phyloP scores from a whole-genome alignment of 345 rosid species.

The Dovyalis caffra region DNA sequence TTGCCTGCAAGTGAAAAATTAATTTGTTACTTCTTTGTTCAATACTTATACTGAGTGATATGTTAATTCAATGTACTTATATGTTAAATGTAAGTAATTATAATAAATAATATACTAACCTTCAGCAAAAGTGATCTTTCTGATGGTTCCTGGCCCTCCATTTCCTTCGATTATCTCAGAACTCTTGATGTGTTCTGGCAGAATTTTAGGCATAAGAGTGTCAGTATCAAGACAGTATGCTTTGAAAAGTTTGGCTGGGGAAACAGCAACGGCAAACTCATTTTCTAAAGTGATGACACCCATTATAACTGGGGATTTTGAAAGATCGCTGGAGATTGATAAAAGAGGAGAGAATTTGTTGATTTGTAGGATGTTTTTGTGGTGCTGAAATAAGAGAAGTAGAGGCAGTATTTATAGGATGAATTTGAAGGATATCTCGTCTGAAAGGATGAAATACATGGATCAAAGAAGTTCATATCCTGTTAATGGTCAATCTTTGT shows the following conservation, averaged over 20 bases:
- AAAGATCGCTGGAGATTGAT: background rate
- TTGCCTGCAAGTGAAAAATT: background rate
- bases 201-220: background rate
- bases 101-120: background rate
- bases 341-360: background rate
- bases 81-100: no score
- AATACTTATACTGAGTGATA: background rate
- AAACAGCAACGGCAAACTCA: background rate
- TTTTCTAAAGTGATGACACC: background rate
- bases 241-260: background rate
- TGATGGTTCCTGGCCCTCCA: constrained; percentile 2
- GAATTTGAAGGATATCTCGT: no score
- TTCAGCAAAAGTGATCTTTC: background rate
- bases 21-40: background rate
- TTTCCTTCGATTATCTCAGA: background rate
- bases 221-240: background rate
- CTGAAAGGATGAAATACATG: no score
- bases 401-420: no score
- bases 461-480: no score
- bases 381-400: background rate
- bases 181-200: background rate
- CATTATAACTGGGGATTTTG: background rate
- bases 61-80: no score
- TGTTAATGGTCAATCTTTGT: no score
- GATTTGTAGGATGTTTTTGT: background rate